Evolutionary conservation across 257 asterid genomes (phyloP).

Genomic region (Marsdenia floribunda): DNA sequence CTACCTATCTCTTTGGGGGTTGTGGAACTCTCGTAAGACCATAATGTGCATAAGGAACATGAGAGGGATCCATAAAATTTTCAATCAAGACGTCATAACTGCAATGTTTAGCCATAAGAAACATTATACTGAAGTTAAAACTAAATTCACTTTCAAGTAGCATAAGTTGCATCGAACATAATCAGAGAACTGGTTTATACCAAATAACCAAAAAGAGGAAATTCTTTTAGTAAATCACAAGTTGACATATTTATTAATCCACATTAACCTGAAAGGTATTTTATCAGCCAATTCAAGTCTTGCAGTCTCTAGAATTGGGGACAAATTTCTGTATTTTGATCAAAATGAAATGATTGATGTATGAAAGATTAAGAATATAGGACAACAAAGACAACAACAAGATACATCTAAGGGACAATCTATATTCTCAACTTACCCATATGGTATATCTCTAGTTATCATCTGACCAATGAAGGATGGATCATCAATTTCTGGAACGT

Average conservation of each 20-base stretch:
- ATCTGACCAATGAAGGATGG: constrained; percentile 51
- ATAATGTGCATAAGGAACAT: constrained; percentile 87
- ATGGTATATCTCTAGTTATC: constrained; percentile 68
- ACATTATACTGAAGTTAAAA: not conserved
- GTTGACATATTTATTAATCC: not conserved
- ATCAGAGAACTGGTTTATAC: not conserved
- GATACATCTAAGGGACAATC: not conserved
- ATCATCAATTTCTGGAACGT: constrained; percentile 82
- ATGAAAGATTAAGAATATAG: not conserved
- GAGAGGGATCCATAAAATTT: constrained; percentile 98
- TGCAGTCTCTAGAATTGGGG: not conserved
- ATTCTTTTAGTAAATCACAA: not conserved
- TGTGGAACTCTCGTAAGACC: constrained; percentile 56
- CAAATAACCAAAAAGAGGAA: not conserved
- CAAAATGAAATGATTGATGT: not conserved
- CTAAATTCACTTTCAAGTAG: not conserved
- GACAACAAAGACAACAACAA: not conserved
- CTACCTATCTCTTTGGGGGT: constrained; percentile 70
- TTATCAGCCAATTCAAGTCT: not conserved
- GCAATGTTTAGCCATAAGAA: constrained; percentile 15
- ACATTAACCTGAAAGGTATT: not conserved
- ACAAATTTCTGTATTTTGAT: not conserved
- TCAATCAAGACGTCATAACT: constrained; percentile 84
- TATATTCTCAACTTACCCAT: constrained; percentile 49
- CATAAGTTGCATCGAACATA: not conserved